Percentiles rank a stretch among this genome's conserved stretches.
Conservation (phyloP, 108 stramenopile genomes). For the Licmophora abbreviata region DNA sequence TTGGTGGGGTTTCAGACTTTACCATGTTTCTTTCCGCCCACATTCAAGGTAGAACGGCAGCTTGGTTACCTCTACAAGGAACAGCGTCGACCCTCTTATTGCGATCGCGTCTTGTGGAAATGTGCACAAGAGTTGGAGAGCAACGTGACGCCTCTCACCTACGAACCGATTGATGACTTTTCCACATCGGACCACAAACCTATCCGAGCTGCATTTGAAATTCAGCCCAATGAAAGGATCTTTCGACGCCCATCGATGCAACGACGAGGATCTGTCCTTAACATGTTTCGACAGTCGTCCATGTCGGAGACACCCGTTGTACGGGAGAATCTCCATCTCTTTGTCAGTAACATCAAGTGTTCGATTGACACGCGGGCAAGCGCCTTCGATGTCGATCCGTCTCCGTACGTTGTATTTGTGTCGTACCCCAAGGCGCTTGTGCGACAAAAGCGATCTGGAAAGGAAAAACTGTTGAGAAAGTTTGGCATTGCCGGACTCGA, state of each 20-base stretch:
- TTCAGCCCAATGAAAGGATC: conserved; percentile 18
- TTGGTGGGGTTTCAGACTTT: conserved; percentile 45
- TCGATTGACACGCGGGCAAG: not conserved
- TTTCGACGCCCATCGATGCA: not conserved
- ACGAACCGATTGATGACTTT: conserved; percentile 54
- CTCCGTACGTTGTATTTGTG: conserved; percentile 25
- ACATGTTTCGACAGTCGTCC: not conserved
- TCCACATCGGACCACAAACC: conserved; percentile 80
- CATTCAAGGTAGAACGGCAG: conserved; percentile 61
- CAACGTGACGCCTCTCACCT: conserved; percentile 32
- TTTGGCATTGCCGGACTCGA: conserved; percentile 3
- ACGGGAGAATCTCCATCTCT: not conserved
- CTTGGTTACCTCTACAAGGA: conserved; percentile 52
- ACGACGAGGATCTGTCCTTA: conserved; percentile 1
- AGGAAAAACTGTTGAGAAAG: not conserved
- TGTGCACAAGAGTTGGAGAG: conserved; percentile 34
- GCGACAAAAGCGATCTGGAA: not conserved
- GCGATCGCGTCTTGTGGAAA: conserved; percentile 77
- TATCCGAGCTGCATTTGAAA: conserved; percentile 48
- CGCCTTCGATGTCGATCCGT: conserved; percentile 4
- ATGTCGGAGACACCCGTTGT: not conserved
- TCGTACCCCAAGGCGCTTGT: conserved; percentile 20
- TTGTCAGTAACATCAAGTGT: conserved; percentile 14
- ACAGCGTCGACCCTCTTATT: conserved; percentile 70
- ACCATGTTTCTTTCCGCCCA: conserved; percentile 64